Evolutionary conservation across 1,284 basidiomycete species (phyloP).

Genomic region (Cutaneotrichosporon sp.): DNA sequence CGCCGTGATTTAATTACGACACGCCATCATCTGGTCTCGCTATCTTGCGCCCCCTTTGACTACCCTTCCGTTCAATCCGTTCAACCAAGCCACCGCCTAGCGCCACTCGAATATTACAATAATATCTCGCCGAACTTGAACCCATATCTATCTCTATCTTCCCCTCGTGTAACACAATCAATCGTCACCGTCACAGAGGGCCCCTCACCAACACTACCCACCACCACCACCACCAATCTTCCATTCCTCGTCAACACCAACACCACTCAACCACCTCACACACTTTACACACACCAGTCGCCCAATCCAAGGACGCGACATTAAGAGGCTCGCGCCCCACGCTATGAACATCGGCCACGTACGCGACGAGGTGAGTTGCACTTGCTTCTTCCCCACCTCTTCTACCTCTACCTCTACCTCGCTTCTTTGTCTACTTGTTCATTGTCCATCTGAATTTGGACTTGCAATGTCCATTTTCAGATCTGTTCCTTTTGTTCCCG

Average conservation of each 20-base stretch:
- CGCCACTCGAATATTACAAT: constrained; percentile 1
- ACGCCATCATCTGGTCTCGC: not conserved
- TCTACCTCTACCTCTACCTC: not conserved
- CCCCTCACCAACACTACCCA: not conserved
- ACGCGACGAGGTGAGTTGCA: not conserved
- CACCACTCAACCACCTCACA: not conserved
- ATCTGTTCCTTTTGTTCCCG: not conserved
- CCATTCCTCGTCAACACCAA: not conserved
- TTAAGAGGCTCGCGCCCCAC: not conserved
- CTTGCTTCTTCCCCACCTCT: not conserved
- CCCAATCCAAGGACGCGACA: not conserved
- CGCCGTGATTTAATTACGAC: not conserved
- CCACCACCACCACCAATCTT: not conserved
- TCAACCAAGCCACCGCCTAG: not conserved
- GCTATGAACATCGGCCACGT: not conserved
- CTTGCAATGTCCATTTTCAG: not conserved
- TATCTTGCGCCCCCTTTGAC: not conserved
- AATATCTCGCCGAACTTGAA: not conserved
- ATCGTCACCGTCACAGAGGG: not conserved
- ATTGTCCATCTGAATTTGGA: not conserved
- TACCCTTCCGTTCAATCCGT: not conserved
- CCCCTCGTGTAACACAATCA: constrained; percentile 2
- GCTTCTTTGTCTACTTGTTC: not conserved
- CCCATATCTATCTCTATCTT: not conserved
- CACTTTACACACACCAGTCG: not conserved